Evolutionary conservation across 176 grass and related monocot genomes (phyloP).

Genomic region (Dendrocalamus sinicus): DNA sequence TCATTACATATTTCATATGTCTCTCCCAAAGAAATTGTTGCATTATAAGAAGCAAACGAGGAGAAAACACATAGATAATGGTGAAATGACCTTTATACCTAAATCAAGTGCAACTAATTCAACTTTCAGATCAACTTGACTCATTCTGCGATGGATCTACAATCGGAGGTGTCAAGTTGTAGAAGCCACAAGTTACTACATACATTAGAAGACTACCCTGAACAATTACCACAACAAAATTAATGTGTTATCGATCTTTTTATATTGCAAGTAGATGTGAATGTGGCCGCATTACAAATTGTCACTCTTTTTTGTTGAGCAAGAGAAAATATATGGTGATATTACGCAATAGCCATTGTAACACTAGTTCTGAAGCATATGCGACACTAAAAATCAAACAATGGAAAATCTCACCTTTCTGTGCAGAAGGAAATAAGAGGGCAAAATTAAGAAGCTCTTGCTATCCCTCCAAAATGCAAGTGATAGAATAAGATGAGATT

Average conservation of each 20-base stretch:
- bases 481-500: neutral
- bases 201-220: conserved; percentile 95
- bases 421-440: neutral
- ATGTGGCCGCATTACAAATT: neutral
- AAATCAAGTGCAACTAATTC: conserved; percentile 92
- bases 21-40: conserved; percentile 58
- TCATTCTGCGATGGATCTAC: conserved; percentile 84
- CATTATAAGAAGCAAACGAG: conserved; percentile 32
- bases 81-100: conserved; percentile 58
- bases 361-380: neutral
- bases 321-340: neutral
- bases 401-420: neutral
- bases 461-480: neutral
- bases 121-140: conserved; percentile 72
- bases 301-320: neutral
- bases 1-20: conserved; percentile 92
- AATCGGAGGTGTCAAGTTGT: conserved; percentile 83
- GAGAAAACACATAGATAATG: neutral
- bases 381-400: neutral
- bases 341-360: conserved; percentile 1
- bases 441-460: conserved; percentile 15
- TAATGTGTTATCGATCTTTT: neutral
- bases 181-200: conserved; percentile 76
- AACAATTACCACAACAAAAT: conserved; percentile 26
- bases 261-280: neutral